These are phyloP conservation scores for Lasiosphaeris hirsuta DNA, from an alignment of 495 filamentous ascomycete species.

Conservation along the genomic window DNA sequence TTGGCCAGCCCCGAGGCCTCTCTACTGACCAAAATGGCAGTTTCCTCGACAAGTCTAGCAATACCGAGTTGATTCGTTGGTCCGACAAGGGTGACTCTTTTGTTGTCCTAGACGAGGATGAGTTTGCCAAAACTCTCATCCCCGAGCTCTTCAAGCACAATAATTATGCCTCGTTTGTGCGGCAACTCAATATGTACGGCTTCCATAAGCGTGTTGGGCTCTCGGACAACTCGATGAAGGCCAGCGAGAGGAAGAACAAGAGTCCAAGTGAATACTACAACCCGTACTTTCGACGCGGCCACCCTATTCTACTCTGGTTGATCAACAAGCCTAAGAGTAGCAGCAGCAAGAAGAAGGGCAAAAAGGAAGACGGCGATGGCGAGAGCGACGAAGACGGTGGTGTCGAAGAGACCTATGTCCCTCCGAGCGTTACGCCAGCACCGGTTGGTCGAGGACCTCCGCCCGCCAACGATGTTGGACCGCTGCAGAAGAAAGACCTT, in stretches of 20 bases:
- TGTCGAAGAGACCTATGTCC: slow-evolving; percentile 33
- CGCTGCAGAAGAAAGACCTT: slow-evolving; percentile 74
- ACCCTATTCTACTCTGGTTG: slow-evolving; percentile 92
- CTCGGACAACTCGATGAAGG: slow-evolving; percentile 95
- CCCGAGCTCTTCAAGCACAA: slow-evolving; percentile 99
- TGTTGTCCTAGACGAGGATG: slow-evolving; percentile 94
- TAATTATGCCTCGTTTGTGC: slow-evolving; percentile 98
- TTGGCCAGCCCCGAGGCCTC: neutral
- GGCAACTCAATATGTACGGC: slow-evolving; percentile 98
- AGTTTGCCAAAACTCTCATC: slow-evolving; percentile 96
- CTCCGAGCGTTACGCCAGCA: slow-evolving; percentile 9
- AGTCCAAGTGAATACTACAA: slow-evolving; percentile 98
- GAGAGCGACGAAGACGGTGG: slow-evolving; percentile 67
- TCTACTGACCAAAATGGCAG: slow-evolving; percentile 42
- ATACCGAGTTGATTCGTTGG: slow-evolving; percentile 95
- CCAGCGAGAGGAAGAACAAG: slow-evolving; percentile 94
- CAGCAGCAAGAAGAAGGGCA: slow-evolving; percentile 53
- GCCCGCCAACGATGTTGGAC: slow-evolving; percentile 39
- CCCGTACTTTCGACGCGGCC: slow-evolving; percentile 88
- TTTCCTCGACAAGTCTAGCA: slow-evolving; percentile 87
- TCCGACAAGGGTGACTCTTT: slow-evolving; percentile 95
- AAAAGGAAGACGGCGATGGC: slow-evolving; percentile 65
- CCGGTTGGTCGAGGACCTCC: slow-evolving; percentile 18
- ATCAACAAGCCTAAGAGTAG: slow-evolving; percentile 93
- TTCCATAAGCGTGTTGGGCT: slow-evolving; percentile 98